Evolutionary conservation across 1,284 basidiomycete genomes (phyloP).

Genomic region (Ustilago esculenta): DNA sequence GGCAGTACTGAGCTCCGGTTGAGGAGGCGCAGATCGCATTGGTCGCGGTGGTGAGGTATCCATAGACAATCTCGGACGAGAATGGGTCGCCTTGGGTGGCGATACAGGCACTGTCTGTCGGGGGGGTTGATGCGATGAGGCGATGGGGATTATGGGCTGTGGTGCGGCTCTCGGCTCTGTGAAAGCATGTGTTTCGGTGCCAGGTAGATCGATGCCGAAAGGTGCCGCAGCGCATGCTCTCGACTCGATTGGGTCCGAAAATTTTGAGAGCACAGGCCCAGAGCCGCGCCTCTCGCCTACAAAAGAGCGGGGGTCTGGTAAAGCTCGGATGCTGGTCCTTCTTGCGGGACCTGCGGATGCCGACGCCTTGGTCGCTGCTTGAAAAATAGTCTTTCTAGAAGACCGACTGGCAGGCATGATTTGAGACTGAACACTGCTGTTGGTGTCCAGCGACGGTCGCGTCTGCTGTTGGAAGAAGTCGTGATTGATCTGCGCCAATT

Average conservation of each 20-base stretch:
- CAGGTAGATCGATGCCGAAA: constrained; percentile 15
- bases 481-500: constrained; percentile 12
- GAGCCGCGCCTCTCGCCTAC: constrained; percentile 11
- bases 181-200: constrained; percentile 5
- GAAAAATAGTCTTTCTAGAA: constrained; percentile 35
- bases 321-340: constrained; percentile 13
- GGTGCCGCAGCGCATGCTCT: not conserved
- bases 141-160: not conserved
- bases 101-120: not conserved
- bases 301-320: not conserved
- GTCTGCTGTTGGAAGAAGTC: not conserved
- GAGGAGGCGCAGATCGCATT: constrained; percentile 8
- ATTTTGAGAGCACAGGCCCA: constrained; percentile 4
- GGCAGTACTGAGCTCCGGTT: not conserved
- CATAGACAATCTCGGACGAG: not conserved
- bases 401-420: not conserved
- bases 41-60: constrained; percentile 16
- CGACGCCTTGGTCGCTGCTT: constrained; percentile 18
- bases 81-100: not conserved
- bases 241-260: not conserved
- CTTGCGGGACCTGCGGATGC: not conserved
- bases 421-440: not conserved
- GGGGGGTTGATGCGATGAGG: not conserved
- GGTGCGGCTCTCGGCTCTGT: constrained; percentile 15
- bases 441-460: not conserved